Conservation (phyloP, 2,329 filamentous ascomycete genomes). For the Esteya vermicola region DNA sequence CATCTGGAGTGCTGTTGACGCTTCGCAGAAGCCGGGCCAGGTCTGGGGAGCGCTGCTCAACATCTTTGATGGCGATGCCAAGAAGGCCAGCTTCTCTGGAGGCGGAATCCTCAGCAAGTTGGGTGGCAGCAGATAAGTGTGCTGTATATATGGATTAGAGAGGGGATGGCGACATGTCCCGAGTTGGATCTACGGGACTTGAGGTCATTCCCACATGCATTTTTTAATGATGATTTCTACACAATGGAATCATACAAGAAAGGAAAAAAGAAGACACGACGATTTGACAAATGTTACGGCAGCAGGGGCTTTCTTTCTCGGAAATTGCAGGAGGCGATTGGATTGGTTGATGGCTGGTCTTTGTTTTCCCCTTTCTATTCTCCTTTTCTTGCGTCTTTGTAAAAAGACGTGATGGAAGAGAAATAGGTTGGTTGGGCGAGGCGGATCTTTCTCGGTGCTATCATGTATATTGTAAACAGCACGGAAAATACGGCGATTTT, state of each 20-base stretch:
- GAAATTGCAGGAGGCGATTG: too few relatives aligned
- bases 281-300: too few relatives aligned
- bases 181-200: neutral
- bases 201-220: neutral
- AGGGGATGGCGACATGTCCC: neutral
- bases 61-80: constrained; percentile 59
- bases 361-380: too few relatives aligned
- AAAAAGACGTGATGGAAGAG: neutral
- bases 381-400: too few relatives aligned
- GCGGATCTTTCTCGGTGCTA: neutral
- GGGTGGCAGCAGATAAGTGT: constrained; percentile 5
- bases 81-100: constrained; percentile 23
- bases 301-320: too few relatives aligned
- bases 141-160: neutral
- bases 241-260: too few relatives aligned
- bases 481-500: neutral
- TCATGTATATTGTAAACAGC: constrained; percentile 2
- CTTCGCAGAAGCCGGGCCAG: constrained; percentile 86
- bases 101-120: constrained; percentile 29
- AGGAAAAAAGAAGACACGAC: too few relatives aligned
- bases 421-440: neutral
- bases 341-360: too few relatives aligned
- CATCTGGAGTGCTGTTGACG: constrained; percentile 93
- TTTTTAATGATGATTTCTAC: neutral
- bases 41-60: constrained; percentile 89